Base-by-base conservation (phyloP, 2,329 filamentous ascomycete species). In the Penicillium fuscoglaucum region DNA sequence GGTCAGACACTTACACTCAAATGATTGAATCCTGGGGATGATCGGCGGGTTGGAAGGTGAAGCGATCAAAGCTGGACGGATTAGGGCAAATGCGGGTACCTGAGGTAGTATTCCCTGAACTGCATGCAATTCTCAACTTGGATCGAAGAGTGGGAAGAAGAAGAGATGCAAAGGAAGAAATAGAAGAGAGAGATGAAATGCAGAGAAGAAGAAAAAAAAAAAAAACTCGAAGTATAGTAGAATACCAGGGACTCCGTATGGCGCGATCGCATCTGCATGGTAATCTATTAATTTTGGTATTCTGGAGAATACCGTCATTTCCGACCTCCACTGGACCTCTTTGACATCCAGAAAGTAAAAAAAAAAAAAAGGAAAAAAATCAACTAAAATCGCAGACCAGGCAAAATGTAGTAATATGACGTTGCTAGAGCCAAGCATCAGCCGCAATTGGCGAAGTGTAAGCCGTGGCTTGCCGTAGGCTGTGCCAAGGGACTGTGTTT, bases 361-460 rank as follows among this genome's bases (percentile, higher is more conserved):
- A 45, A 17, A 40, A 45, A 17, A 44, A 8, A 8, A 4, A 2
- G 28, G 5, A 60, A 60, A 63, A 13, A 13, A 58, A 41, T 26
- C 50, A 44, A 52, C 55, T 7, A 45, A 57, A 64, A 64, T 61
- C 53, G 21, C 39, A 43, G 54, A 43, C 26, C 9, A 45, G n/a
- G 9, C 24, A 26, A 44, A 24, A 46, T 21, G 28, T 29, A 40
- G 43, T n/a, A 33, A 45, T 56, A 65, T 66, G 65, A 67, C 62
- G 60, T 65, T 60, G 53, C 33, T 40, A 13, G 44, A 37, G 33
- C 29, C 43, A 41, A 31, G 45, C 40, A 28, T n/a, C 49, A 21
- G 31, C 53, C 52, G 59, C 55, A 58, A 60, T 58, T 24, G 61
- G 52, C 24, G 33, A 35, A 37, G 26, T 19, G 15, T 17, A 33